Evolutionary conservation across 2,329 filamentous ascomycete species (phyloP).

Genomic region (Cryphonectria naterciae): DNA sequence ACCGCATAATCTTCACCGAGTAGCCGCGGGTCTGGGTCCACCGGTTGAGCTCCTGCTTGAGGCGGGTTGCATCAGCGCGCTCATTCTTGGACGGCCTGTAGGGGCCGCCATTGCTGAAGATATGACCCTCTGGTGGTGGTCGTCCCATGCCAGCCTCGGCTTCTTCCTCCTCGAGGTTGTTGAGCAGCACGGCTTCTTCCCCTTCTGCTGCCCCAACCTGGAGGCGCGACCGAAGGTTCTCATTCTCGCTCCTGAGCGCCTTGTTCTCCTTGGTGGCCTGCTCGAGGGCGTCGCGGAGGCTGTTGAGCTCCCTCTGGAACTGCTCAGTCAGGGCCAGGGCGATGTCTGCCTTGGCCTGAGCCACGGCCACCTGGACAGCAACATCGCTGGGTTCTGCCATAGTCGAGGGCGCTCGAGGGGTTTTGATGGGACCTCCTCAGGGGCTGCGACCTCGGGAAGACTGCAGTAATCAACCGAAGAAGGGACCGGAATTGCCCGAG

Average conservation of each 20-base stretch:
- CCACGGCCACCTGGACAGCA: constrained; percentile 14
- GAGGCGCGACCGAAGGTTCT: constrained; percentile 21
- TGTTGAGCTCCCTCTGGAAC: constrained; percentile 27
- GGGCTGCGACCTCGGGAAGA: neutral
- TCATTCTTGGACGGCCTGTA: constrained; percentile 16
- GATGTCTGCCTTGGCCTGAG: constrained; percentile 26
- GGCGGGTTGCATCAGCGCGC: constrained; percentile 8
- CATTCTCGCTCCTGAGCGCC: constrained; percentile 24
- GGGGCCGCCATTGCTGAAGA: constrained; percentile 26
- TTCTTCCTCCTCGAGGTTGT: constrained; percentile 8
- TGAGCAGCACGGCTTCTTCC: constrained; percentile 14
- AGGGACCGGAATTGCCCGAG: constrained; percentile 13
- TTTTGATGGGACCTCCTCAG: constrained; percentile 3
- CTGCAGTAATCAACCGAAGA: neutral
- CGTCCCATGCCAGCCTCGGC: constrained; percentile 18
- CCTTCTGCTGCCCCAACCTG: constrained; percentile 11
- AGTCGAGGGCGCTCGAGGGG: neutral
- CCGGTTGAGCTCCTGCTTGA: constrained; percentile 26
- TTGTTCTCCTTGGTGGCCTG: constrained; percentile 18
- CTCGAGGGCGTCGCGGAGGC: constrained; percentile 26
- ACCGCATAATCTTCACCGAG: constrained; percentile 27
- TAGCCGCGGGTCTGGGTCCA: constrained; percentile 29
- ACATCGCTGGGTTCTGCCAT: constrained; percentile 10
- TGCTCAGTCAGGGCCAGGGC: constrained; percentile 25
- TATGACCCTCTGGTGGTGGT: constrained; percentile 26